Evolutionary conservation across 2,329 filamentous ascomycete genomes (phyloP), one percentile per base, ranked within the genome.

Genomic region (Trichoderma lentiforme): DNA sequence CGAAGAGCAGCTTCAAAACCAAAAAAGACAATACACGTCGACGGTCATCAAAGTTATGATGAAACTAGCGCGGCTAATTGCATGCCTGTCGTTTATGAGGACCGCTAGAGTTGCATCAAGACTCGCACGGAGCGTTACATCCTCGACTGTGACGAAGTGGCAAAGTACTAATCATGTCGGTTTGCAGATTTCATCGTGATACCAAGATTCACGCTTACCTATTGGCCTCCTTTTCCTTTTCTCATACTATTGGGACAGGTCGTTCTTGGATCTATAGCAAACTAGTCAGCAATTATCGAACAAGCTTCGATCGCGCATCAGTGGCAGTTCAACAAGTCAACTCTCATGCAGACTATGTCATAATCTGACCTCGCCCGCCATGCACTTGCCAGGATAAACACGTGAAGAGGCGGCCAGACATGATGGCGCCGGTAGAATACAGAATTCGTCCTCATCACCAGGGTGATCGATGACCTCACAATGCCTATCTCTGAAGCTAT

Each of bases 401-500:
- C 6, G 39, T 26, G 34, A 14, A 28, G 11, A 12, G 36, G 21
- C 39, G 30, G 39, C 60, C 21, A 65, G 28, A n/a, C 9, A 65
- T 47, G 32, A 24, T 24, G 28, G 24, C 39, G 53, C 32, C 28
- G 32, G 7, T 30, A 47, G 53, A 58, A 9, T 28, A 2, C 34
- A 60, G 30, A 12, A 56, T 39, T 56, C 32, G 15, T 24, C 18
- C 18, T n/a, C n/a, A 32, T 51, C 56, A n/a, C n/a, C 26, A 6
- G 18, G n/a, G 30, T 61, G 21, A 70, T 62, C 39, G 18, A 70
- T 70, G 67, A 70, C 67, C 57, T 70, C 67, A 62, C 15, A 18
- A 6, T 39, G 57, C 28, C 21, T 24, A 34, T 62, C 21, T 30
- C 57, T 62, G 21, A 36, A 62, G 39, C 66, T 11, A 32, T 32